Base-by-base conservation (phyloP, 495 filamentous ascomycete species). In the Penicillium taxi region DNA sequence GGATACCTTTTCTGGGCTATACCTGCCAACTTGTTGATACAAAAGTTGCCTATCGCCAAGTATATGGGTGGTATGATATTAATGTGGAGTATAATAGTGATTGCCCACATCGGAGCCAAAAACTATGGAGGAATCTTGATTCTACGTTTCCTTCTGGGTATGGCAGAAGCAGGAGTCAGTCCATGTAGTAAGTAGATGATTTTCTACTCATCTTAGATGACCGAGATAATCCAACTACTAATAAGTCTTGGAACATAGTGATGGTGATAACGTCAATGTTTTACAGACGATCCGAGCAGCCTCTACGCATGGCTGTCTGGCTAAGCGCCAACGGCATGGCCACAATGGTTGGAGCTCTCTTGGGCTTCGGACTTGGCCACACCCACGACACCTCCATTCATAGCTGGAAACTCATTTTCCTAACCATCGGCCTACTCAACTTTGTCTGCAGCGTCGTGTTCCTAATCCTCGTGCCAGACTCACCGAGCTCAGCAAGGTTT, bases 201-300 rank as follows among this genome's bases (percentile, higher is more conserved):
- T n/a, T 0, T 9, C 16, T 14, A 23, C 24, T 14, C 0, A 9
- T 5, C n/a, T n/a, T 20, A n/a, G n/a, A n/a, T 26, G 9, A 9
- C 20, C 8, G 21, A 9, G 26, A 28, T 5, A 28, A 4, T 13
- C 11, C 5, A 28, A 28, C 5, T 5, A 11, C 13, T 23, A 18
- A 12, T 36, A 23, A 36, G 3, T 18, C 6, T 9, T 36, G 2
- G 1, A 18, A 16, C 15, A 29, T n/a, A 60, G 56, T 63, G 52
- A 56, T 62, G 41, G 62, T 79, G 20, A 62, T 84, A 9, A 79
- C 75, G 0, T 69, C 76, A 9, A 82, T 81, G 72, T 82, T 80
- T 71, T 84, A 81, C 52, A 75, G 67, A 28, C 77, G 79, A 14
- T 67, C 73, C 27, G 79, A 84, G 41, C 80, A 83, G 52, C 70